phyloP scores from a whole-genome alignment of 2,329 filamentous ascomycete genomes.

The Penicillium sp. region DNA sequence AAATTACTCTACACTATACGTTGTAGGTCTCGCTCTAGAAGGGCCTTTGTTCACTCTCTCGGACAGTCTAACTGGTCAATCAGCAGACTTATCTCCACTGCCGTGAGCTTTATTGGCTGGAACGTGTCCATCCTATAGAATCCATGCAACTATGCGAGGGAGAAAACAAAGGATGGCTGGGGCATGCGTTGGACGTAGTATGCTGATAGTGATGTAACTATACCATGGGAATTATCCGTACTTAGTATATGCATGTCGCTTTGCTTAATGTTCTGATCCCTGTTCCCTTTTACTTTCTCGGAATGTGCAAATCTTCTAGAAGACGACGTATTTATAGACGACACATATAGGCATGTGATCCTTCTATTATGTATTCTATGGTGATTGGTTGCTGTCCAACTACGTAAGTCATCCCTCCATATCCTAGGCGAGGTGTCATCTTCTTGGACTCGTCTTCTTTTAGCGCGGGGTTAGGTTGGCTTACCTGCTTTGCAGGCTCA shows the following conservation, averaged over 20 bases:
- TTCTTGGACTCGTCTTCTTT: neutral
- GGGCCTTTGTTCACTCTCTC: neutral
- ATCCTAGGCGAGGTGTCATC: no score
- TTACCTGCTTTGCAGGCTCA: neutral
- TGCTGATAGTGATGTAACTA: neutral
- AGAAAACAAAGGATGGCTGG: neutral
- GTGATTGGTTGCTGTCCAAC: neutral
- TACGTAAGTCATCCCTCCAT: no score
- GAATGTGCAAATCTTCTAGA: neutral
- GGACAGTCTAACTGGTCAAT: neutral
- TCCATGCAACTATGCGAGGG: neutral
- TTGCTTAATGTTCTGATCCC: neutral
- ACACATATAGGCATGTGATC: neutral
- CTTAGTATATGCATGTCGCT: neutral
- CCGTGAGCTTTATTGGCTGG: slow-evolving; percentile 65
- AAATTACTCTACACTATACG: neutral
- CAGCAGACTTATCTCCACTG: slow-evolving; percentile 47
- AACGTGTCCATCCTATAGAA: slow-evolving; percentile 69
- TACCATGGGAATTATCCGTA: neutral
- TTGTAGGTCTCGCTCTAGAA: neutral
- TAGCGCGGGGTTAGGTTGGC: no score
- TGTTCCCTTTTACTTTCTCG: neutral
- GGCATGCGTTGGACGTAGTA: neutral
- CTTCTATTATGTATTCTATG: neutral
- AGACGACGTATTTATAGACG: neutral